Evolutionary conservation across 2,329 filamentous ascomycete genomes (phyloP), one percentile per base, ranked within the genome.

Genomic region (Mariannaea sp.): DNA sequence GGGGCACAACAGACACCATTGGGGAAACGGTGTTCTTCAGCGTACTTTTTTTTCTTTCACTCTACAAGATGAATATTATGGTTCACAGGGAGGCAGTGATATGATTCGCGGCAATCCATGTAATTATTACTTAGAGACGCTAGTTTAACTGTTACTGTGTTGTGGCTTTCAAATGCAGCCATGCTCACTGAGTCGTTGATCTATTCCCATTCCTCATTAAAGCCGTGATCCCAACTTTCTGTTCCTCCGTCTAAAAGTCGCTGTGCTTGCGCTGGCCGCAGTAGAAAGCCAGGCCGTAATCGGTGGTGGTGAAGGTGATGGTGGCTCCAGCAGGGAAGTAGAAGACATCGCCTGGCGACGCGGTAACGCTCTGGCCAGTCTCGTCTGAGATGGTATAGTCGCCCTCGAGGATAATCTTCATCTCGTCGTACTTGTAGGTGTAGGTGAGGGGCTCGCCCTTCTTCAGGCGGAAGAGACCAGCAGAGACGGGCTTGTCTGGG

Each of bases 361-460:
- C 86, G 45, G 79, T 77, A 19, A 85, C 83, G 59, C 78, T 80
- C 59, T 78, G 73, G 30, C 85, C 86, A 2, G 82, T 82, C 68
- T 81, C 80, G 59, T 88, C 86, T 24, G 75, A 76, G 63, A 89
- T 87, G 56, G 83, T 80, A 65, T 85, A 87, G 60, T 81, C 77
- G 12, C 86, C 86, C 62, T 88, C 85, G 8, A 89, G 71, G 58
- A 89, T 85, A 66, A 89, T 86, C 75, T 89, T 89, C 82, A 87
- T 87, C 75, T 89, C 86, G 65, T 89, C 81, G 71, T 88, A 89
- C 33, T 77, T 83, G 71, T 89, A 89, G 26, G 79, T 82, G 74
- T 89, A 89, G 7, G 84, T 82, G 14, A 89, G 77, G 2, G 84
- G 82, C 3, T 83, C 83, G 62, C 86, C 85, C 60, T 86, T 85